These are phyloP conservation scores for Aspergillus wentii DNA, from an alignment of 495 filamentous ascomycete species.

Conservation along the genomic window DNA sequence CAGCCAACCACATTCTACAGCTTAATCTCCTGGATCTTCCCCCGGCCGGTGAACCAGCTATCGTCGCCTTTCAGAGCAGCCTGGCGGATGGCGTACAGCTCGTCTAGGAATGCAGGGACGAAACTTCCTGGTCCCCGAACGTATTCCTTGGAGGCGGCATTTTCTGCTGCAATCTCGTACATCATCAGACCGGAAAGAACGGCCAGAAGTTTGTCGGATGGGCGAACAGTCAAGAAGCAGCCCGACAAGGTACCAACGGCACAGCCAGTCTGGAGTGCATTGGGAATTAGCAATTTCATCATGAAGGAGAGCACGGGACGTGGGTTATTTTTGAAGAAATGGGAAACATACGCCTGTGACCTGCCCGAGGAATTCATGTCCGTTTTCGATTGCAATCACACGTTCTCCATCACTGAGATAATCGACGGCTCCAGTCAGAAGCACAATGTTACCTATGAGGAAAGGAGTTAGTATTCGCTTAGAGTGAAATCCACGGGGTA, in stretches of 20 bases:
- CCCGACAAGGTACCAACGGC: conserved; percentile 78
- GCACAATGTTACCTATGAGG: conserved; percentile 56
- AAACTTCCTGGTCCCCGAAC: conserved; percentile 84
- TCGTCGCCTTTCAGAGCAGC: conserved; percentile 42
- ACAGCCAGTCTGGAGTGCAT: conserved; percentile 60
- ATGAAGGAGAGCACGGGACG: neutral
- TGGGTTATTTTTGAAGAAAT: neutral
- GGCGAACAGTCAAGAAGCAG: conserved; percentile 59
- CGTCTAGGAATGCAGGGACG: conserved; percentile 80
- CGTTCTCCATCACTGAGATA: conserved; percentile 69
- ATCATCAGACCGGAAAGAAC: conserved; percentile 68
- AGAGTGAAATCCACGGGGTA: neutral
- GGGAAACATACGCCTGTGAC: conserved; percentile 63
- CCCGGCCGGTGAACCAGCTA: conserved; percentile 48
- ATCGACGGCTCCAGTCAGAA: conserved; percentile 80
- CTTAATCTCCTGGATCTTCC: conserved; percentile 46
- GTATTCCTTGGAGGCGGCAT: conserved; percentile 54
- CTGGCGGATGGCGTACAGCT: conserved; percentile 49
- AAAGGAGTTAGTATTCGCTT: neutral
- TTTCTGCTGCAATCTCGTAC: conserved; percentile 83
- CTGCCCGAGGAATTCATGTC: conserved; percentile 68
- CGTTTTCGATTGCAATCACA: conserved; percentile 67
- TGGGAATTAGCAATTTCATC: conserved; percentile 7
- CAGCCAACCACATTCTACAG: too few species aligned
- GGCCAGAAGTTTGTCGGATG: conserved; percentile 59